These are phyloP conservation scores for Calcarisporium arbuscula DNA, from an alignment of 2,329 filamentous ascomycete genomes.

Conservation along the genomic window DNA sequence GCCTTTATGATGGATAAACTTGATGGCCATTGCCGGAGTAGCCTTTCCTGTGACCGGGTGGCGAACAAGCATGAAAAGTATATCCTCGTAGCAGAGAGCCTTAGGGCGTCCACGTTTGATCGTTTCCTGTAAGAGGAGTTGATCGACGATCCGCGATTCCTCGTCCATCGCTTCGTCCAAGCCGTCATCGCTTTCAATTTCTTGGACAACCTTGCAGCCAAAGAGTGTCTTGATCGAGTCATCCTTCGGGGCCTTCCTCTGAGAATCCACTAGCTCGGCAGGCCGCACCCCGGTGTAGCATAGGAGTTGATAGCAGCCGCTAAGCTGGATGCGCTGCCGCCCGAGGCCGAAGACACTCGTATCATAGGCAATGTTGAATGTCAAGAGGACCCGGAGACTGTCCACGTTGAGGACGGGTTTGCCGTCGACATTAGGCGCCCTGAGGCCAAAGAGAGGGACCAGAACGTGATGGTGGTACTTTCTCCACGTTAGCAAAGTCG, in stretches of 20 bases:
- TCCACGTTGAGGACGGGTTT: slow-evolving; percentile 18
- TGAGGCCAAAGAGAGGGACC: slow-evolving; percentile 16
- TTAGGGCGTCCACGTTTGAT: slow-evolving; percentile 15
- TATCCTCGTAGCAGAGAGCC: slow-evolving; percentile 23
- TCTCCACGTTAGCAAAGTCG: slow-evolving; percentile 5
- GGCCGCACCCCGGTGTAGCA: slow-evolving; percentile 19
- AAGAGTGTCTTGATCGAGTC: slow-evolving; percentile 18
- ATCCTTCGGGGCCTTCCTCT: slow-evolving; percentile 20
- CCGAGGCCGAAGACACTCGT: slow-evolving; percentile 16
- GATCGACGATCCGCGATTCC: slow-evolving; percentile 14
- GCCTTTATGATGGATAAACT: slow-evolving; percentile 24
- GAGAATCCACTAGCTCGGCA: slow-evolving; percentile 22
- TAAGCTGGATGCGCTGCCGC: slow-evolving; percentile 15
- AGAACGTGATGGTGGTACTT: slow-evolving; percentile 17
- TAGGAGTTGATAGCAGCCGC: slow-evolving; percentile 19
- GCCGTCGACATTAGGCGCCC: slow-evolving; percentile 14
- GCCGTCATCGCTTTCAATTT: slow-evolving; percentile 6
- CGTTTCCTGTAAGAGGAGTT: slow-evolving; percentile 11
- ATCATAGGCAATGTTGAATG: slow-evolving; percentile 23
- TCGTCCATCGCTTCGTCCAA: slow-evolving; percentile 12
- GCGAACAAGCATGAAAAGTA: slow-evolving; percentile 20
- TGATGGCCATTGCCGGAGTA: slow-evolving; percentile 20
- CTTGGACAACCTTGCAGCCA: slow-evolving; percentile 14
- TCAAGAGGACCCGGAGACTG: slow-evolving; percentile 16
- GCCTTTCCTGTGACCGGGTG: slow-evolving; percentile 15